phyloP scores from a whole-genome alignment of 306 rosid species.

The Carpinus fangiana region DNA sequence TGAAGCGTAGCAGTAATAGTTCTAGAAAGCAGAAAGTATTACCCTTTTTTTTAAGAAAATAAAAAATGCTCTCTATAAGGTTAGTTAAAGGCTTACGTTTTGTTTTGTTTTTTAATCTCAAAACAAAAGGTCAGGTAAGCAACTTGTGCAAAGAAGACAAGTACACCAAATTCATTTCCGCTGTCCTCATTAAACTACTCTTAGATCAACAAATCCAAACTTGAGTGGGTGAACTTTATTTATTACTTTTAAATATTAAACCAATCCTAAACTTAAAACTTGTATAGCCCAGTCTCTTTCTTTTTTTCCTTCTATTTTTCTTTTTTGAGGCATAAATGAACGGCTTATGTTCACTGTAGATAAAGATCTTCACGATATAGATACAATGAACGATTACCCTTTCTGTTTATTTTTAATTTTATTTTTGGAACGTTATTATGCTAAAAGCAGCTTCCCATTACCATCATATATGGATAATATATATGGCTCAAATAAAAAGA shows the following conservation, averaged over 20 bases:
- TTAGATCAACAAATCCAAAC: constrained; percentile 18
- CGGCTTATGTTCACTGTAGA: neutral
- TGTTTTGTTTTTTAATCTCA: neutral
- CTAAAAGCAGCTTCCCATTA: neutral
- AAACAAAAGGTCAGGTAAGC: neutral
- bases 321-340: neutral
- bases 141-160: neutral
- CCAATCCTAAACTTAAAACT: neutral
- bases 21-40: too few relatives aligned
- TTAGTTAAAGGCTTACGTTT: neutral
- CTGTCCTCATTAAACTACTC: neutral
- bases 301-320: too few relatives aligned
- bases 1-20: too few relatives aligned
- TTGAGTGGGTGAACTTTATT: neutral
- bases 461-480: neutral
- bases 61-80: neutral
- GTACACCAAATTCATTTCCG: neutral
- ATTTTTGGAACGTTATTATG: neutral
- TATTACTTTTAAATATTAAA: neutral
- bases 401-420: neutral
- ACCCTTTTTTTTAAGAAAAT: too few relatives aligned
- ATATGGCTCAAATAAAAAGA: too few relatives aligned
- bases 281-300: neutral
- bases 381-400: neutral
- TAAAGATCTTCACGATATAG: neutral